These are phyloP conservation scores for Botrytis hyacinthi DNA, from an alignment of 2,329 filamentous ascomycete species.

Conservation along the genomic window DNA sequence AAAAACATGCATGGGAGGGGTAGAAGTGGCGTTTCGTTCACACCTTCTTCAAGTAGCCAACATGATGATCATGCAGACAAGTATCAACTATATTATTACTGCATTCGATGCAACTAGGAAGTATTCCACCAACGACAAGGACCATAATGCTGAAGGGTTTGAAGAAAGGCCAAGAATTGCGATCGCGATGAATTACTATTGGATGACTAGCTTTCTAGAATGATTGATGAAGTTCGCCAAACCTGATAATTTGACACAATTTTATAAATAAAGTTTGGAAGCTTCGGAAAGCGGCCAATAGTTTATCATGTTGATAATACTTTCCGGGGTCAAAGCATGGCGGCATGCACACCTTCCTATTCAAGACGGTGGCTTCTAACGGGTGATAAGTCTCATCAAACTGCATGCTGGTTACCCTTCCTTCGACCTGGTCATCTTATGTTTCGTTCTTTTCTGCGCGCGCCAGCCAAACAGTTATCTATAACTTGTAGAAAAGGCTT, in stretches of 20 bases:
- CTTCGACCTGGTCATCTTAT: neutral
- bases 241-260: neutral
- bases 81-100: neutral
- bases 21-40: neutral
- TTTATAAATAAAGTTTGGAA: neutral
- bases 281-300: neutral
- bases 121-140: constrained; percentile 1
- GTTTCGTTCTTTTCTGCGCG: neutral
- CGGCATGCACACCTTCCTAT: constrained; percentile 8
- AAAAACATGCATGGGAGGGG: neutral
- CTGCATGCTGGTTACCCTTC: neutral
- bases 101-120: neutral
- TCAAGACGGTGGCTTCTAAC: neutral
- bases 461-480: neutral
- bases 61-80: constrained; percentile 9
- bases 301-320: neutral
- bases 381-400: neutral
- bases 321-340: neutral
- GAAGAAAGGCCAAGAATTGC: neutral
- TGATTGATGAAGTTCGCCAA: neutral
- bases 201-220: neutral
- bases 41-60: constrained; percentile 10
- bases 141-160: neutral
- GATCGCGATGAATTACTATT: neutral
- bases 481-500: neutral